phyloP scores from a whole-genome alignment of 257 asterid species.

The Ligustrum vulgare region DNA sequence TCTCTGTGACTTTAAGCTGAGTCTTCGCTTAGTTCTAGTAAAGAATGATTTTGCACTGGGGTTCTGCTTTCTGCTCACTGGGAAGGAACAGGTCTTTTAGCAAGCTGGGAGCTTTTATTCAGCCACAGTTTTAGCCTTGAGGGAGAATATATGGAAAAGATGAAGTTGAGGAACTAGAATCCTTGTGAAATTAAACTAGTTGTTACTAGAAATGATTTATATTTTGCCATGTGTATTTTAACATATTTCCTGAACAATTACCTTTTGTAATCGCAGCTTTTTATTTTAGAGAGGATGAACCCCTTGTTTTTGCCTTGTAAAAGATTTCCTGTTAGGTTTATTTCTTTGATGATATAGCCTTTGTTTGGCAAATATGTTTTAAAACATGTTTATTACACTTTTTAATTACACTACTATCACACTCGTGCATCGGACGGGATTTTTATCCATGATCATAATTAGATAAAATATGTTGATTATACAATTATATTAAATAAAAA shows the following conservation, averaged over 20 bases:
- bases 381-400: too few relatives aligned
- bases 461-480: too few relatives aligned
- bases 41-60: neutral
- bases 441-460: too few relatives aligned
- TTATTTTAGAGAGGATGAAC: neutral
- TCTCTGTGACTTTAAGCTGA: neutral
- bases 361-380: too few relatives aligned
- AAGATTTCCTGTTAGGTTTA: neutral
- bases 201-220: neutral
- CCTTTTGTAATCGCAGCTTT: conserved; percentile 3
- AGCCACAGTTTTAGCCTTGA: conserved; percentile 6
- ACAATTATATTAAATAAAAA: too few relatives aligned
- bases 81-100: neutral
- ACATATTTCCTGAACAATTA: neutral
- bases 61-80: neutral
- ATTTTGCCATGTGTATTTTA: neutral
- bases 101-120: conserved; percentile 14
- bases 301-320: neutral
- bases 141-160: conserved; percentile 17
- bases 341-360: neutral
- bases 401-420: too few relatives aligned
- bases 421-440: too few relatives aligned
- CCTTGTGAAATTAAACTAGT: neutral
- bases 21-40: too few relatives aligned
- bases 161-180: conserved; percentile 13